These are phyloP conservation scores for Pezicula rhizophila DNA, from an alignment of 2,329 filamentous ascomycete genomes.

Conservation along the genomic window DNA sequence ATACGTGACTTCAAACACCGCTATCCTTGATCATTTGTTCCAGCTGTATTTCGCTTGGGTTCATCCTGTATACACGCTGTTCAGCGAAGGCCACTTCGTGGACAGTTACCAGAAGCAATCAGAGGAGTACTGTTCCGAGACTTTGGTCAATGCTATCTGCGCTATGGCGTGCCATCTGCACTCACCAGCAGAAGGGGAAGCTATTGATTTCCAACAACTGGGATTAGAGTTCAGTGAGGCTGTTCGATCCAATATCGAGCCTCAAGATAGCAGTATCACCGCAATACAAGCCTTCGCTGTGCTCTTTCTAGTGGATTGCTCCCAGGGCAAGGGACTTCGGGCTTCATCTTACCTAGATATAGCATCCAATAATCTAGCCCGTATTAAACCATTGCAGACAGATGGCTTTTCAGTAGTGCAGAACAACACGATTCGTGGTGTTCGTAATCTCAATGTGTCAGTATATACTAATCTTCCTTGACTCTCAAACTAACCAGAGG, in stretches of 20 bases:
- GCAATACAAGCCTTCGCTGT: slow-evolving; percentile 26
- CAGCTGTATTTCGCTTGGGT: slow-evolving; percentile 29
- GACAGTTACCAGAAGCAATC: slow-evolving; percentile 19
- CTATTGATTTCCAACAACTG: slow-evolving; percentile 19
- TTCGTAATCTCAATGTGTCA: slow-evolving; percentile 28
- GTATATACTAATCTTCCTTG: slow-evolving; percentile 5
- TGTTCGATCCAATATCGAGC: slow-evolving; percentile 16
- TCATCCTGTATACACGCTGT: slow-evolving; percentile 29
- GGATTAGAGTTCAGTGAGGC: slow-evolving; percentile 22
- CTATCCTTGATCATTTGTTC: slow-evolving; percentile 25
- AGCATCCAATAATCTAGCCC: slow-evolving; percentile 18
- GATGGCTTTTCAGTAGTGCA: slow-evolving; percentile 21
- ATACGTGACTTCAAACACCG: slow-evolving; percentile 18
- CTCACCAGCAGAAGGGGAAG: slow-evolving; percentile 12
- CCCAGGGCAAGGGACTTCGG: slow-evolving; percentile 19
- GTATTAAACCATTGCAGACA: slow-evolving; percentile 7
- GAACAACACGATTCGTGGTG: slow-evolving; percentile 25
- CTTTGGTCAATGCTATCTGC: slow-evolving; percentile 28
- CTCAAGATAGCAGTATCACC: slow-evolving; percentile 18
- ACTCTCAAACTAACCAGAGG: slow-evolving; percentile 14
- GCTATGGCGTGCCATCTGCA: slow-evolving; percentile 28
- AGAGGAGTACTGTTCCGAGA: slow-evolving; percentile 20
- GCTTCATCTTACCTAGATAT: slow-evolving; percentile 23
- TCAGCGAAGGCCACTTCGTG: slow-evolving; percentile 25
- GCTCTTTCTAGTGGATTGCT: slow-evolving; percentile 26